These are phyloP conservation scores for Ceratocystiopsis brevicomis DNA, from an alignment of 2,329 filamentous ascomycete genomes.

Conservation along the genomic window DNA sequence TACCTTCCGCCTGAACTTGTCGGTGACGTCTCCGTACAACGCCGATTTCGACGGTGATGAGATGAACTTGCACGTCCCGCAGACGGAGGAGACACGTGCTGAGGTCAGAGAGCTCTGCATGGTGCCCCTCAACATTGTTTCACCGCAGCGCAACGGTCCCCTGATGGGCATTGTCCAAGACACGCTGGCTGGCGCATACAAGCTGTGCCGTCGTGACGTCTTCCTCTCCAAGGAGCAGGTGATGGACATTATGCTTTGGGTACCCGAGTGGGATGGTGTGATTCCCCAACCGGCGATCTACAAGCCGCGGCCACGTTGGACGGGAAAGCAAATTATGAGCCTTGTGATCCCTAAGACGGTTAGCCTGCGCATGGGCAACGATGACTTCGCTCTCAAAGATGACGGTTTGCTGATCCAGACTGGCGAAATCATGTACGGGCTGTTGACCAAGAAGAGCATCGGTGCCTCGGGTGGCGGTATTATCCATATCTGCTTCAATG, in stretches of 20 bases:
- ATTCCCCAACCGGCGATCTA: conserved; percentile 87
- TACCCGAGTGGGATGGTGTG: conserved; percentile 90
- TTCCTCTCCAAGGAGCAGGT: conserved; percentile 81
- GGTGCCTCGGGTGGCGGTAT: conserved; percentile 82
- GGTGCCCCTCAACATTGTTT: conserved; percentile 97
- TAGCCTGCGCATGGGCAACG: conserved; percentile 51
- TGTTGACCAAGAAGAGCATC: conserved; percentile 84
- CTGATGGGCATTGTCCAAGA: conserved; percentile 99
- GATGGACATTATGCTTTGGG: conserved; percentile 96
- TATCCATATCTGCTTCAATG: conserved; percentile 90
- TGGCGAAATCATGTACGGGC: conserved; percentile 76
- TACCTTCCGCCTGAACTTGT: conserved; percentile 92
- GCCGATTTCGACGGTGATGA: conserved; percentile 99
- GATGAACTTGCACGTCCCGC: conserved; percentile 99
- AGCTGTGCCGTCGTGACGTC: conserved; percentile 80
- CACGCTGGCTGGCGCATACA: conserved; percentile 89
- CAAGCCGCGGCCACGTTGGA: conserved; percentile 86
- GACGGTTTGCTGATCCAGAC: conserved; percentile 67
- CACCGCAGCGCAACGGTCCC: conserved; percentile 87
- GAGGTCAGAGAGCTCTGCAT: conserved; percentile 89
- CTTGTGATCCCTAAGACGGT: conserved; percentile 78
- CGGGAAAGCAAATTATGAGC: conserved; percentile 92
- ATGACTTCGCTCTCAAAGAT: conserved; percentile 49
- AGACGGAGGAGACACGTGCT: conserved; percentile 89
- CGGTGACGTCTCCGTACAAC: conserved; percentile 96